Percentiles rank a stretch among this genome's conserved stretches.
Evolutionary conservation across 1,284 basidiomycete species (phyloP).

Genomic region (Pyrrhoderma noxium): DNA sequence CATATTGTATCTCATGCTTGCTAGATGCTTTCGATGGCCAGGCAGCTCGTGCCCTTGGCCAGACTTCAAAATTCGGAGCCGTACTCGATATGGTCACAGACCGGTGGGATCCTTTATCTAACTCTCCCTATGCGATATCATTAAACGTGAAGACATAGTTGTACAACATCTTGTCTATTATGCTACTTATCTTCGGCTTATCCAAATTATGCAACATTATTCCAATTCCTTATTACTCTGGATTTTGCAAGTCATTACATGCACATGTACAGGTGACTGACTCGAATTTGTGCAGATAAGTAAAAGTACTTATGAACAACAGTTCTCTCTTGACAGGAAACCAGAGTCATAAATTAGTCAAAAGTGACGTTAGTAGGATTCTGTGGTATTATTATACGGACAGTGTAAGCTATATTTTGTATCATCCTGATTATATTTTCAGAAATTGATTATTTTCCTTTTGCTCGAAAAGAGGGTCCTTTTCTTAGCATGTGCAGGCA

Average conservation of each 20-base stretch:
- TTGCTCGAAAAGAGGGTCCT: constrained; percentile 73
- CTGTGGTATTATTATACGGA: constrained; percentile 93
- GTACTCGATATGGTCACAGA: constrained; percentile 99
- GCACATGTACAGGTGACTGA: constrained; percentile 95
- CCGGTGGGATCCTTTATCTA: constrained; percentile 46
- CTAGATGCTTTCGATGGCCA: constrained; percentile 95
- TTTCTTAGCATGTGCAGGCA: constrained; percentile 93
- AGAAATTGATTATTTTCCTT: neutral
- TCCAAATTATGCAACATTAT: constrained; percentile 73
- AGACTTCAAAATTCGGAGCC: constrained; percentile 95
- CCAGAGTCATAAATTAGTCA: constrained; percentile 87
- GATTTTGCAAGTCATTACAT: constrained; percentile 99
- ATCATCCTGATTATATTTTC: constrained; percentile 1
- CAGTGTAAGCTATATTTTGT: constrained; percentile 49
- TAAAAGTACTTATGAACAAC: constrained; percentile 8
- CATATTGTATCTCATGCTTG: constrained; percentile 90
- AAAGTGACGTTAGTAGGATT: constrained; percentile 86
- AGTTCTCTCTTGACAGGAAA: constrained; percentile 94
- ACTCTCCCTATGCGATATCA: neutral
- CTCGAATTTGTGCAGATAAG: neutral
- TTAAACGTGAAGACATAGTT: constrained; percentile 54
- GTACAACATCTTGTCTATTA: constrained; percentile 92
- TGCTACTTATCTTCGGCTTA: constrained; percentile 93
- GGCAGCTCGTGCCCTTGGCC: constrained; percentile 83
- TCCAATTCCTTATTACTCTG: constrained; percentile 94